phyloP scores from a whole-genome alignment of 1,284 basidiomycete genomes.

The Microbotryum intermedium region DNA sequence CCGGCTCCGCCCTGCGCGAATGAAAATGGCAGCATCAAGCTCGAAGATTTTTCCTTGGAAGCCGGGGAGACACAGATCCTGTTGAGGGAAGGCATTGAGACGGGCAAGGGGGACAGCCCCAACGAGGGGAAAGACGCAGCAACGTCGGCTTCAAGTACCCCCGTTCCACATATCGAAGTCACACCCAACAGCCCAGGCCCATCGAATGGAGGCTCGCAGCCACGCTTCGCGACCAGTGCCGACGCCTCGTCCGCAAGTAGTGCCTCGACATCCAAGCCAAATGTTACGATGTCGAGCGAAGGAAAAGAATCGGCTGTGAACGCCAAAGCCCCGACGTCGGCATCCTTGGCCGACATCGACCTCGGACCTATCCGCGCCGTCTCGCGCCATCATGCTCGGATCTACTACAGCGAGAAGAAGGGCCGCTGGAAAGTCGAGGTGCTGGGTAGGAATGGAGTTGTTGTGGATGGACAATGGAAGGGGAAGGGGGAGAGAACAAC shows the following conservation, averaged over 20 bases:
- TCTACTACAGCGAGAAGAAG: slow-evolving; percentile 67
- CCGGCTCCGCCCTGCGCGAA: not conserved
- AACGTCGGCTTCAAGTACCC: not conserved
- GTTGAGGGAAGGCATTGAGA: too few species aligned
- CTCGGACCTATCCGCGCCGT: slow-evolving; percentile 94
- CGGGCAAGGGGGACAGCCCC: too few species aligned
- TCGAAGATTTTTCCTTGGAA: slow-evolving; percentile 6
- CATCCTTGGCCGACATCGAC: slow-evolving; percentile 63
- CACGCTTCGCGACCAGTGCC: too few species aligned
- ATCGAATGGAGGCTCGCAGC: not conserved
- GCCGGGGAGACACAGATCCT: too few species aligned
- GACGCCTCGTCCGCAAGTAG: too few species aligned
- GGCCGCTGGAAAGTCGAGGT: slow-evolving; percentile 72
- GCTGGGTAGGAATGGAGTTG: slow-evolving; percentile 89
- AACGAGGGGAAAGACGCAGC: too few species aligned
- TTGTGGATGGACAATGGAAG: slow-evolving; percentile 94
- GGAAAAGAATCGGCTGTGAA: too few species aligned
- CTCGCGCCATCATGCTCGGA: slow-evolving; percentile 88
- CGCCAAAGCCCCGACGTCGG: not conserved
- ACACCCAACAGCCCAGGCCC: not conserved
- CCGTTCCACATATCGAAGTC: not conserved
- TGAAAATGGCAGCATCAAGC: not conserved
- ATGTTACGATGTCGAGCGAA: too few species aligned
- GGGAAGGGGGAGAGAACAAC: slow-evolving; percentile 76
- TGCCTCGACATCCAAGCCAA: too few species aligned